phyloP scores from a whole-genome alignment of 2,329 filamentous ascomycete species.

The Huntiella abstrusa region DNA sequence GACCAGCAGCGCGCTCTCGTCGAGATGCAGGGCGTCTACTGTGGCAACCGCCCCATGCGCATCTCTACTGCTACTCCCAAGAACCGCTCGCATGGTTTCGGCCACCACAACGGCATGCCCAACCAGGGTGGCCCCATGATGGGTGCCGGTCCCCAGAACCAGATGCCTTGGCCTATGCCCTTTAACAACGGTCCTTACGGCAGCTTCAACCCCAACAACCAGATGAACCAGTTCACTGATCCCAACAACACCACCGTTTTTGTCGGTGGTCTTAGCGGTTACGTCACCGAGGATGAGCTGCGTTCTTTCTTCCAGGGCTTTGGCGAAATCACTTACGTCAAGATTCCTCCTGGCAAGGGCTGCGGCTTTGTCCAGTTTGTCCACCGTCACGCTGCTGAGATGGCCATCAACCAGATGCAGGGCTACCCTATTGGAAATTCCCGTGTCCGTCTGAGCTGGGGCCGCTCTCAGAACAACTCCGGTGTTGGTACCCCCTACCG shows the following conservation, averaged over 20 bases:
- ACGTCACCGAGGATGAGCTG: slow-evolving; percentile 98
- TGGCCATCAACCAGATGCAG: slow-evolving; percentile 99
- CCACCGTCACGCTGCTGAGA: slow-evolving; percentile 93
- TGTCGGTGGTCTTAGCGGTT: slow-evolving; percentile 88
- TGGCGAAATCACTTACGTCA: slow-evolving; percentile 98
- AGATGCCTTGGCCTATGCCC: slow-evolving; percentile 24
- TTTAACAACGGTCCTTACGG: slow-evolving; percentile 16
- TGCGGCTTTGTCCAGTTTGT: slow-evolving; percentile 99
- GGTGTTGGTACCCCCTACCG: slow-evolving; percentile 94
- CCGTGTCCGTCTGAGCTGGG: slow-evolving; percentile 92
- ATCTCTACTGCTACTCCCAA: slow-evolving; percentile 96
- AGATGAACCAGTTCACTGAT: slow-evolving; percentile 99
- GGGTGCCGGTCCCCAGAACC: slow-evolving; percentile 24
- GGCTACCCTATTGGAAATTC: slow-evolving; percentile 98
- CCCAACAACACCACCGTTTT: slow-evolving; percentile 99
- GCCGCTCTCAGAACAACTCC: slow-evolving; percentile 96
- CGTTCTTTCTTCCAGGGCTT: slow-evolving; percentile 99
- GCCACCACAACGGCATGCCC: slow-evolving; percentile 21
- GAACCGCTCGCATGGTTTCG: slow-evolving; percentile 41
- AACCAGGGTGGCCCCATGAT: slow-evolving; percentile 26
- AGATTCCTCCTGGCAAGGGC: slow-evolving; percentile 97
- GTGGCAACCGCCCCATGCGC: slow-evolving; percentile 94
- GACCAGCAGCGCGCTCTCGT: slow-evolving; percentile 90
- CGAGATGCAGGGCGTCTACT: slow-evolving; percentile 99
- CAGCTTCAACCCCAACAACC: slow-evolving; percentile 29